Evolutionary conservation across 2,329 filamentous ascomycete genomes (phyloP), one percentile per base, ranked within the genome.

Genomic region (Alternaria brassicicola): DNA sequence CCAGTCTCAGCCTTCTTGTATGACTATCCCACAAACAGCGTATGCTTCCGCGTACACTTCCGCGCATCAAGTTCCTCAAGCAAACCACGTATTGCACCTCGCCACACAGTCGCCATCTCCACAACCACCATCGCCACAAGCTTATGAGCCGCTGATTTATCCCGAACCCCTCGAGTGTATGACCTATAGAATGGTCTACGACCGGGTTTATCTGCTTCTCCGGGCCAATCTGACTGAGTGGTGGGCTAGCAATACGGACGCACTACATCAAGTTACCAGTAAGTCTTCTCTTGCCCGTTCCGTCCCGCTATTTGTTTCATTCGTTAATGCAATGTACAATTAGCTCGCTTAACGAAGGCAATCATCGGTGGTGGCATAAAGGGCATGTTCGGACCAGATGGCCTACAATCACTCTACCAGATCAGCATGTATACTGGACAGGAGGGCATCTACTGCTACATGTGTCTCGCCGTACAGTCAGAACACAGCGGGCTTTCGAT

Each of bases 341-440:
- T 12, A 60, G 57, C 38, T 3, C n/a, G 17, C 23, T 36, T 57
- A 10, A 21, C 43, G 8, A 17, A 35, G 6, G 12, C 3, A 3
- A n/a, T 63, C 3, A 56, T 52, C 30, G 4, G 7, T 1, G 6
- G 17, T 2, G 55, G 55, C 12, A 23, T 25, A 9, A 21, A 12
- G 8, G 52, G 57, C n/a, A 19, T 48, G 12, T 51, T 61, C n/a
- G 62, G 60, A 6, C 55, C 60, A 9, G 7, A 48, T 5, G 60
- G 57, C 15, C 46, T 65, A 3, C 15, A 35, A 3, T 35, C 30
- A 23, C n/a, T 55, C 6, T 28, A 26, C 4, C 36, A 61, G 1
- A 61, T 63, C 39, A 48, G 55, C 31, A 47, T 57, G 30, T 49
- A 17, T 3, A 52, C 61, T 6, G 57, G 57, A 2, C 52, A 61